phyloP scores from a whole-genome alignment of 257 asterid genomes.

The Solanum arcanum region DNA sequence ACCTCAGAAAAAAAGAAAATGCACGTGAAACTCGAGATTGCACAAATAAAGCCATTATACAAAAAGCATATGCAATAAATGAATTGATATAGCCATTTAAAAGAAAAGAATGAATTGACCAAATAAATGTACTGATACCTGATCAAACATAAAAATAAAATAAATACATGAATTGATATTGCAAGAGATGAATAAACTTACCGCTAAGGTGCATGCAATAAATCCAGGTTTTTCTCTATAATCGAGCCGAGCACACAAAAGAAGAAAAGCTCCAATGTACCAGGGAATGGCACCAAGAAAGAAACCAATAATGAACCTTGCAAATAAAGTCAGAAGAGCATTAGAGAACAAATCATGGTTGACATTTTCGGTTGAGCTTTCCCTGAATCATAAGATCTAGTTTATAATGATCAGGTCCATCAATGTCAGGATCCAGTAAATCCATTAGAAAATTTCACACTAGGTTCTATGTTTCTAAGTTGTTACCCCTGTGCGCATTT shows the following conservation, averaged over 20 bases:
- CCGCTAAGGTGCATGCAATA: constrained; percentile 72
- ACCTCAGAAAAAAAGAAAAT: neutral
- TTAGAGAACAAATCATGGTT: neutral
- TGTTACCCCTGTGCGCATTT: neutral
- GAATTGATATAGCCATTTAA: neutral
- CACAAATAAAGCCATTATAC: neutral
- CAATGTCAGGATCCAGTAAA: neutral
- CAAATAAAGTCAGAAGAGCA: constrained; percentile 2
- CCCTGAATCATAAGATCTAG: neutral
- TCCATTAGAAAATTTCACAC: neutral
- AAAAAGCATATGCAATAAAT: neutral
- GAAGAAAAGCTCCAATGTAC: constrained; percentile 77
- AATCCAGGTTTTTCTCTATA: constrained; percentile 92
- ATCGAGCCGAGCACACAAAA: constrained; percentile 70
- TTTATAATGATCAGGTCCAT: neutral
- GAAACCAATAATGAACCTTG: constrained; percentile 75
- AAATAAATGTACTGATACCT: neutral
- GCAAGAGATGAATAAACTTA: constrained; percentile 30
- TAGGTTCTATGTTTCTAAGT: neutral
- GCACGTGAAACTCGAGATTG: neutral
- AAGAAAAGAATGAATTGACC: neutral
- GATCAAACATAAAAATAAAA: neutral
- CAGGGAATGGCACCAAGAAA: constrained; percentile 82
- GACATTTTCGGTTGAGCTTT: neutral
- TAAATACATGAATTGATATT: neutral